phyloP scores from a whole-genome alignment of 176 grass and related monocot species.

The Tuctoria greenei region DNA sequence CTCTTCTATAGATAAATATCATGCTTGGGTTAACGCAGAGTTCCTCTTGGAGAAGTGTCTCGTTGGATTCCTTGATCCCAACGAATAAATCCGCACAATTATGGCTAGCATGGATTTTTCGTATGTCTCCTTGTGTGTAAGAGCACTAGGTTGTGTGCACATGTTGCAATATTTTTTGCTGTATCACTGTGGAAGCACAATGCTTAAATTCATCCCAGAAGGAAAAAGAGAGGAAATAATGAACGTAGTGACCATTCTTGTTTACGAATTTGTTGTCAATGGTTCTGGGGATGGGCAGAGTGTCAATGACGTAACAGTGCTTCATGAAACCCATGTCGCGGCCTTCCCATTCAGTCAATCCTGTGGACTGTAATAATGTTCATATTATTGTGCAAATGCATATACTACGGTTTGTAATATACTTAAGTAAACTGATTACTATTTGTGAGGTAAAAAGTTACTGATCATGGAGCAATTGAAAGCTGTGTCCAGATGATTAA shows the following conservation, averaged over 20 bases:
- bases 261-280: background rate
- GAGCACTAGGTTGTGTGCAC: background rate
- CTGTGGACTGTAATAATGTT: background rate
- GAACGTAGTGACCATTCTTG: background rate
- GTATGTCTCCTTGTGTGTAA: background rate
- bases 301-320: background rate
- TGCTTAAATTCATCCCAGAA: background rate
- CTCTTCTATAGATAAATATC: slow-evolving; percentile 77
- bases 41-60: slow-evolving; percentile 94
- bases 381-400: background rate
- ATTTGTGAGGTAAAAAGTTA: too few species aligned
- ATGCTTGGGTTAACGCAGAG: slow-evolving; percentile 91
- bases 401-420: too few species aligned
- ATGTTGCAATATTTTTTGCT: slow-evolving; percentile 21
- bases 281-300: background rate
- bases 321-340: background rate
- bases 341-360: background rate
- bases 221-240: background rate
- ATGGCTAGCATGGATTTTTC: background rate
- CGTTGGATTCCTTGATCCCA: slow-evolving; percentile 69
- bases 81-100: slow-evolving; percentile 24
- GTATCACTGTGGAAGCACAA: background rate
- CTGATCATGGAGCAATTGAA: too few species aligned
- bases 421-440: too few species aligned
- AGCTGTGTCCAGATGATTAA: too few species aligned